phyloP scores from a whole-genome alignment of 2,329 filamentous ascomycete genomes.

The Xylaria arbuscula region DNA sequence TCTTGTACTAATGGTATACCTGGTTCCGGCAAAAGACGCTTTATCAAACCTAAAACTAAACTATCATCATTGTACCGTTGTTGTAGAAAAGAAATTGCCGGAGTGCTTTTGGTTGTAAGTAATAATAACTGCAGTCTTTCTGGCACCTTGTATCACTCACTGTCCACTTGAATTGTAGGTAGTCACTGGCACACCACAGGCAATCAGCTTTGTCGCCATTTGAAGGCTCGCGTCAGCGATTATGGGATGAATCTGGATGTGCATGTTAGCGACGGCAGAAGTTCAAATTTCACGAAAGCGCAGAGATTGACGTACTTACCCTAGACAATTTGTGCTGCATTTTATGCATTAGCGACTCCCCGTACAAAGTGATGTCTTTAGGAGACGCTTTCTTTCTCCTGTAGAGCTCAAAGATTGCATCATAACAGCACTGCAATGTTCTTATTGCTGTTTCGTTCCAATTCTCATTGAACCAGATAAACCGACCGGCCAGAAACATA shows the following conservation, averaged over 20 bases:
- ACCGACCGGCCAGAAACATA: neutral
- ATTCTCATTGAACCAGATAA: no score
- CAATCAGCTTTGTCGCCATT: neutral
- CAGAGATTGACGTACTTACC: conserved; percentile 14
- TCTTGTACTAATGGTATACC: neutral
- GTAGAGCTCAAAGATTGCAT: conserved; percentile 13
- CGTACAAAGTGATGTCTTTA: neutral
- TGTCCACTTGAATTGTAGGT: neutral
- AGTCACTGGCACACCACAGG: conserved; percentile 10
- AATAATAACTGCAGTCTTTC: neutral
- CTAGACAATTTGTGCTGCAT: rapidly evolving
- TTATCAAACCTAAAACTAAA: no score
- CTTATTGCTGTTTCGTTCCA: neutral
- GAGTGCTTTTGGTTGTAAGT: conserved; percentile 10
- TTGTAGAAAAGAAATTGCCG: neutral
- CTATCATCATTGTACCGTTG: no score
- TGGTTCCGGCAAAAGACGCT: neutral
- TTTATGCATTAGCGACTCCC: conserved; percentile 2
- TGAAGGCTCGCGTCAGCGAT: neutral
- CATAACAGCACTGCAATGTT: conserved; percentile 3
- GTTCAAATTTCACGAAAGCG: no score
- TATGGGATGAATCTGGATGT: neutral
- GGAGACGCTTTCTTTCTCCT: conserved; percentile 11
- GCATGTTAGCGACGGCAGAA: neutral
- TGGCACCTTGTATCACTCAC: neutral